A percentile compares a stretch with the other conserved stretches of the same genome.
Conservation (phyloP, 1,284 basidiomycete genomes). For the Spongispora temasekensis region DNA sequence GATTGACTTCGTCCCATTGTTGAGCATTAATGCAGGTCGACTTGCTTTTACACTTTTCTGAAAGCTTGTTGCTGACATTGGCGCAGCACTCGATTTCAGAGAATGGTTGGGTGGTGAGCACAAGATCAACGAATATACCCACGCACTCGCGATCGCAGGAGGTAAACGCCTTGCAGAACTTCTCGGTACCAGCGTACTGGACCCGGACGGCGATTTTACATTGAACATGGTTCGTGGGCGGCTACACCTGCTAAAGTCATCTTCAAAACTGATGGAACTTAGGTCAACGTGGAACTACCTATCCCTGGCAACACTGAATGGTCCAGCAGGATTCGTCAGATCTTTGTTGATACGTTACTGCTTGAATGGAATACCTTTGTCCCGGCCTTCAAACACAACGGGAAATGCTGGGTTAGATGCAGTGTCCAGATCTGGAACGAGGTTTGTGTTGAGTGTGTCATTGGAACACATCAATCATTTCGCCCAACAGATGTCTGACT, state of each 20-base stretch:
- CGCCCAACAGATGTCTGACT: slow-evolving; percentile 33
- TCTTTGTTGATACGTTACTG: slow-evolving; percentile 43
- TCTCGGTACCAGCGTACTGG: slow-evolving; percentile 67
- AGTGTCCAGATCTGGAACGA: slow-evolving; percentile 77
- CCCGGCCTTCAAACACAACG: slow-evolving; percentile 52
- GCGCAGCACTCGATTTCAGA: slow-evolving; percentile 73
- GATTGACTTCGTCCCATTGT: slow-evolving; percentile 53
- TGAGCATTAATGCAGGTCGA: slow-evolving; percentile 59
- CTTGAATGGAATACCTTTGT: slow-evolving; percentile 41
- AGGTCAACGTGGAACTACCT: slow-evolving; percentile 58
- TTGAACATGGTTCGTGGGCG: slow-evolving; percentile 66
- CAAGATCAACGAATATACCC: slow-evolving; percentile 76
- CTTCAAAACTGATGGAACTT: background rate
- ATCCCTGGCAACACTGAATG: slow-evolving; percentile 41
- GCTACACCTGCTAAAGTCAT: background rate
- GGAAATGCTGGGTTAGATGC: slow-evolving; percentile 70
- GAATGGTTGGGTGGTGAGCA: slow-evolving; percentile 82
- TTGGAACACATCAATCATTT: background rate
- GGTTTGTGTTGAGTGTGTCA: slow-evolving; percentile 40
- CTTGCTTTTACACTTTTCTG: background rate
- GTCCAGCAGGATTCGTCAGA: slow-evolving; percentile 33
- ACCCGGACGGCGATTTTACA: slow-evolving; percentile 64
- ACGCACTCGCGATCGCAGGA: slow-evolving; percentile 71
- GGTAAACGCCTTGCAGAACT: slow-evolving; percentile 66
- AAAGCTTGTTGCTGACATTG: slow-evolving; percentile 23